phyloP scores from a whole-genome alignment of 805 yeast genomes.

The Candida sanyiensis region DNA sequence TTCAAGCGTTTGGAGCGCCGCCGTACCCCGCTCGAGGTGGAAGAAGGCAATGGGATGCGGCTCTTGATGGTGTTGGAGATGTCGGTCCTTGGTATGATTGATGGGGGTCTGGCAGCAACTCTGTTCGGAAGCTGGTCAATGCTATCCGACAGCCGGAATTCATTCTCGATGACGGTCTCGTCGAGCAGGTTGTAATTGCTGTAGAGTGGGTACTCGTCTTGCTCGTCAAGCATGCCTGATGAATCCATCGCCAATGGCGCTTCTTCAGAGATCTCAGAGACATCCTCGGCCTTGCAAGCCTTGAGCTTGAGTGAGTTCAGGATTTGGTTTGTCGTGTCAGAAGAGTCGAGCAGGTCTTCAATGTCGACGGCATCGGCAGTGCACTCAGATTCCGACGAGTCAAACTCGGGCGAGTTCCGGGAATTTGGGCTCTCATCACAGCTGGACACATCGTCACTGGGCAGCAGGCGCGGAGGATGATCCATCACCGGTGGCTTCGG shows the following conservation, averaged over 20 bases:
- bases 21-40: constrained; percentile 10
- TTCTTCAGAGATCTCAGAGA: constrained; percentile 1
- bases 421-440: constrained; percentile 9
- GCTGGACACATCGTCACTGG: constrained; percentile 4
- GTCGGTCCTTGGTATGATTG: background rate
- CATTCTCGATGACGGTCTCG: constrained; percentile 5
- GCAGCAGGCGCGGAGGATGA: constrained; percentile 2
- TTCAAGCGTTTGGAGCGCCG: constrained; percentile 21
- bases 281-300: background rate
- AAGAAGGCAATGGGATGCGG: constrained; percentile 22
- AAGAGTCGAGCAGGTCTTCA: constrained; percentile 14
- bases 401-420: constrained; percentile 2
- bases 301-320: constrained; percentile 14
- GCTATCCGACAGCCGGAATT: constrained; percentile 3
- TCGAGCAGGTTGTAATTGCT: constrained; percentile 1
- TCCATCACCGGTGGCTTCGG: too few species aligned
- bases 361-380: constrained; percentile 10
- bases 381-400: background rate
- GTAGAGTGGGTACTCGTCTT: constrained; percentile 11
- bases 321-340: constrained; percentile 13
- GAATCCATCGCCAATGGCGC: background rate
- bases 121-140: background rate
- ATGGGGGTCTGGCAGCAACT: background rate
- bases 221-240: background rate
- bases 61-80: constrained; percentile 11